These are phyloP conservation scores for Cutaneotrichosporon daszewskae DNA, from an alignment of 1,284 basidiomycete genomes.

Conservation along the genomic window DNA sequence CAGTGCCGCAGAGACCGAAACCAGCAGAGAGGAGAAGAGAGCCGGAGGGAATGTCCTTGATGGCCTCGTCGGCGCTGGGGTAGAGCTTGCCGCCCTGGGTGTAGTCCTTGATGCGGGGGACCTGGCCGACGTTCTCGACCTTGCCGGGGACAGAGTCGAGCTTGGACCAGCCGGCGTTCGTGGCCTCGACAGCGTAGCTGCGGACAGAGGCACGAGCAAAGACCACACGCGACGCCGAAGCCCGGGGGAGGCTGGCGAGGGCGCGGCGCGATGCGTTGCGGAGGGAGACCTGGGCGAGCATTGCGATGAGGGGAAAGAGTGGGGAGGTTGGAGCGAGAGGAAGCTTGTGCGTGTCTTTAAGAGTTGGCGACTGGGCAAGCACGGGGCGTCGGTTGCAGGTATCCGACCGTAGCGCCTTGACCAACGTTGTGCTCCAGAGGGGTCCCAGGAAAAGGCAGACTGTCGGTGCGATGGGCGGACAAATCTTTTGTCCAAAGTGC, in stretches of 20 bases:
- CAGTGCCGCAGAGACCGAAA: slow-evolving; percentile 47
- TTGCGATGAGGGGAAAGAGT: slow-evolving; percentile 3
- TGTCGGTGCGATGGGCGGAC: slow-evolving; percentile 5
- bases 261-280: slow-evolving; percentile 16
- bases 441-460: slow-evolving; percentile 1
- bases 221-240: slow-evolving; percentile 11
- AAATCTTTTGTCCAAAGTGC: slow-evolving; percentile 13
- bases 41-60: slow-evolving; percentile 73
- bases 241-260: slow-evolving; percentile 10
- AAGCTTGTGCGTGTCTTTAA: slow-evolving; percentile 4
- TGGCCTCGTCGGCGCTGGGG: slow-evolving; percentile 69
- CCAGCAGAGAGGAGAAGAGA: slow-evolving; percentile 71
- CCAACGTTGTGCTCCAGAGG: not conserved
- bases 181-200: slow-evolving; percentile 12
- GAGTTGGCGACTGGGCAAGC: not conserved
- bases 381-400: not conserved
- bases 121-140: slow-evolving; percentile 15
- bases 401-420: not conserved
- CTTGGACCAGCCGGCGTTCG: slow-evolving; percentile 13
- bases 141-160: slow-evolving; percentile 13
- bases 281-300: slow-evolving; percentile 15
- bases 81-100: slow-evolving; percentile 59
- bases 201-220: slow-evolving; percentile 10
- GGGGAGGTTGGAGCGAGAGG: not conserved
- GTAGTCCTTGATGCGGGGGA: slow-evolving; percentile 25